These are phyloP conservation scores for Entophlyctis luteolus DNA, from an alignment of 192 early-diverging fungal genomes.

Conservation along the genomic window DNA sequence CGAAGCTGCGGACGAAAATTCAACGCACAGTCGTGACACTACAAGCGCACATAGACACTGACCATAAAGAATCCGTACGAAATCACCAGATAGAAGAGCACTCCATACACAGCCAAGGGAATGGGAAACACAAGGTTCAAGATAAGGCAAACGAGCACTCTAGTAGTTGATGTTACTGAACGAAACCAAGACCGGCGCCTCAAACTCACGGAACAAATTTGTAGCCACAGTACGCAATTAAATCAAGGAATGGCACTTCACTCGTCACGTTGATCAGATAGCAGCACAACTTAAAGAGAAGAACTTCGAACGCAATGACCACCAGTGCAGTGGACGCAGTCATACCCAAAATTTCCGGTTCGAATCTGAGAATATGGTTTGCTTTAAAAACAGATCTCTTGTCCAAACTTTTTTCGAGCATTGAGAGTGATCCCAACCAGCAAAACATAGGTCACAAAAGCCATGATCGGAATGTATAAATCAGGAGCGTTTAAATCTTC, in stretches of 20 bases:
- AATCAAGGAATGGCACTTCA: slow-evolving; percentile 79
- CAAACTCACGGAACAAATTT: slow-evolving; percentile 81
- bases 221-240: slow-evolving; percentile 87
- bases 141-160: slow-evolving; percentile 32
- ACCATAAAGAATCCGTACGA: slow-evolving; percentile 87
- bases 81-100: slow-evolving; percentile 71
- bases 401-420: slow-evolving; percentile 48
- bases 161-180: background rate
- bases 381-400: too few species aligned
- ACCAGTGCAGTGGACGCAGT: slow-evolving; percentile 81
- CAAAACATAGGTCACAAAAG: slow-evolving; percentile 86
- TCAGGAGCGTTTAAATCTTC: slow-evolving; percentile 94
- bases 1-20: slow-evolving; percentile 29
- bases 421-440: slow-evolving; percentile 69
- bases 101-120: slow-evolving; percentile 57
- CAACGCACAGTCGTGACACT: too few species aligned
- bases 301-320: slow-evolving; percentile 74
- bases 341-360: slow-evolving; percentile 78
- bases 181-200: background rate
- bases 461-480: slow-evolving; percentile 95
- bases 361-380: slow-evolving; percentile 55
- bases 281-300: slow-evolving; percentile 76
- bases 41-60: background rate
- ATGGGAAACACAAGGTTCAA: slow-evolving; percentile 46
- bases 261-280: slow-evolving; percentile 83